Conservation (phyloP, 2,329 filamentous ascomycete genomes). For the Trichoderma citrinoviride region DNA sequence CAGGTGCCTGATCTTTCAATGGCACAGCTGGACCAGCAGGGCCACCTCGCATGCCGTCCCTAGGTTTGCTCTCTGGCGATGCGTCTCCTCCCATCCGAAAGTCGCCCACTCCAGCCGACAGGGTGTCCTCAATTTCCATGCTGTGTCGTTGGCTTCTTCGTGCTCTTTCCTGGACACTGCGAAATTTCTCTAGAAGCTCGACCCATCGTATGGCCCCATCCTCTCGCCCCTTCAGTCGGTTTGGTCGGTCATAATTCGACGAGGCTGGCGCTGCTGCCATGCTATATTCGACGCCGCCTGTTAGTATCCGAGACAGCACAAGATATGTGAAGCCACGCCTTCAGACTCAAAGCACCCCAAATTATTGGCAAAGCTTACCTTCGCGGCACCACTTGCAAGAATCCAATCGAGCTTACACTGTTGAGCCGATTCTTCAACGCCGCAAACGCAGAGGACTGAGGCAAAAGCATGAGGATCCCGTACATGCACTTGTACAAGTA, state of each 20-base stretch:
- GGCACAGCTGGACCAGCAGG: slow-evolving; percentile 41
- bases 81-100: slow-evolving; percentile 42
- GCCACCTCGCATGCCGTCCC: slow-evolving; percentile 38
- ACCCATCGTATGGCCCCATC: slow-evolving; percentile 86
- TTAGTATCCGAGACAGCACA: not conserved
- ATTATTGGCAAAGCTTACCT: slow-evolving; percentile 57
- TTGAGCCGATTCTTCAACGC: slow-evolving; percentile 95
- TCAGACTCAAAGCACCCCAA: not conserved
- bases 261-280: slow-evolving; percentile 48
- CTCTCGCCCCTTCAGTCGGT: slow-evolving; percentile 76
- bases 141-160: slow-evolving; percentile 64
- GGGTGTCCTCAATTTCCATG: slow-evolving; percentile 49
- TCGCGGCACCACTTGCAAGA: slow-evolving; percentile 78
- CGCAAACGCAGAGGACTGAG: slow-evolving; percentile 94
- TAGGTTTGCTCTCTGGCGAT: slow-evolving; percentile 40
- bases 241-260: slow-evolving; percentile 67
- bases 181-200: slow-evolving; percentile 93
- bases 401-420: slow-evolving; percentile 94
- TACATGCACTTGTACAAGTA: slow-evolving; percentile 98
- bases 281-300: slow-evolving; percentile 28
- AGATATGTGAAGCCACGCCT: not conserved
- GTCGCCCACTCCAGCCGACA: slow-evolving; percentile 44
- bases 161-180: slow-evolving; percentile 81
- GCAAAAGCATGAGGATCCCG: slow-evolving; percentile 94
- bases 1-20: slow-evolving; percentile 48